Evolutionary conservation across 2,329 filamentous ascomycete genomes (phyloP).

Genomic region (Penicillium hesseltinei): DNA sequence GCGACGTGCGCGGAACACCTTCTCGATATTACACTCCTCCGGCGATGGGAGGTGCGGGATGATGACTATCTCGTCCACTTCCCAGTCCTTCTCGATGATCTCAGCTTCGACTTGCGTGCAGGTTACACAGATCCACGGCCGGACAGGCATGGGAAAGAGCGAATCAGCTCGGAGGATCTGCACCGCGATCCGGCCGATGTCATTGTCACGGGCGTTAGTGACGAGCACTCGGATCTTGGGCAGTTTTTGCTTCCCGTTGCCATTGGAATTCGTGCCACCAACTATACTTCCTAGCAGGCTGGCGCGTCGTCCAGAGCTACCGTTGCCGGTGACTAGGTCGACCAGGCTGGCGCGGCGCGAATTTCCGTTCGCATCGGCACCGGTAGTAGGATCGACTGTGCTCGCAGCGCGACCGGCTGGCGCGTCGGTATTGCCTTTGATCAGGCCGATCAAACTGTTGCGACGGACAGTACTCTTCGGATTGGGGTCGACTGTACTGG

Average conservation of each 20-base stretch:
- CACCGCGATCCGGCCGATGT: slow-evolving; percentile 39
- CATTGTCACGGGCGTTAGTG: slow-evolving; percentile 37
- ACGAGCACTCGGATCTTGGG: slow-evolving; percentile 36
- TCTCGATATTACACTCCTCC: slow-evolving; percentile 31
- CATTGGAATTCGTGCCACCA: background rate
- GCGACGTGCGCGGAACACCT: slow-evolving; percentile 30
- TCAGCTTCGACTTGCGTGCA: slow-evolving; percentile 29
- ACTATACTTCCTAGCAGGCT: slow-evolving; percentile 1
- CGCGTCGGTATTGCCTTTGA: slow-evolving; percentile 1
- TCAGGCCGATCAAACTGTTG: slow-evolving; percentile 1
- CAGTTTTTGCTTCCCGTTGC: slow-evolving; percentile 8
- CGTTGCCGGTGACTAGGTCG: slow-evolving; percentile 7
- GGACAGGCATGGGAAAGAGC: slow-evolving; percentile 28
- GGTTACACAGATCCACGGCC: slow-evolving; percentile 42
- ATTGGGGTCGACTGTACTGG: slow-evolving; percentile 1
- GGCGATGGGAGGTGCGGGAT: slow-evolving; percentile 26
- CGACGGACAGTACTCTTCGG: slow-evolving; percentile 5
- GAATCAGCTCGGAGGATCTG: slow-evolving; percentile 37
- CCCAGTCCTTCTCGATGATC: slow-evolving; percentile 27
- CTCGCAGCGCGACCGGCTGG: background rate
- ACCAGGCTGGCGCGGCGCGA: background rate
- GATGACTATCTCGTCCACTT: slow-evolving; percentile 38
- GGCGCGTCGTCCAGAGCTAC: background rate
- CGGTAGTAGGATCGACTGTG: background rate
- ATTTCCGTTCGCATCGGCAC: background rate